phyloP scores from a whole-genome alignment of 495 filamentous ascomycete genomes.

The Penicillium ochrochloron region DNA sequence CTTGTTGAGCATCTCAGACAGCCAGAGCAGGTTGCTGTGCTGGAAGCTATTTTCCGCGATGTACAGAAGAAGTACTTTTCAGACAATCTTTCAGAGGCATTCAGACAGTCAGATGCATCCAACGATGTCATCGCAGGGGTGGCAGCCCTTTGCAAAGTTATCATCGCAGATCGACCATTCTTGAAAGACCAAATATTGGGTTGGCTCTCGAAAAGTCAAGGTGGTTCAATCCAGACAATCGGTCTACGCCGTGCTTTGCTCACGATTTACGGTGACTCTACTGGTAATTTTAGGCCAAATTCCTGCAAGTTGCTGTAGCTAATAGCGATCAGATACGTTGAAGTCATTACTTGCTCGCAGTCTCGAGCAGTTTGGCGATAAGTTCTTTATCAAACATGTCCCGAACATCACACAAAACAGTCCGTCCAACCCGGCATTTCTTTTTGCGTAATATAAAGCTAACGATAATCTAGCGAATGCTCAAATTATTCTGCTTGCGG shows the following conservation, averaged over 20 bases:
- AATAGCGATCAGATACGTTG: conserved; percentile 50
- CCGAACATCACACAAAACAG: conserved; percentile 86
- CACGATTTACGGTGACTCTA: conserved; percentile 58
- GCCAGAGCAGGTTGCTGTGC: conserved; percentile 61
- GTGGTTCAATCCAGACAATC: conserved; percentile 65
- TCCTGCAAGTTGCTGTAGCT: conserved; percentile 16
- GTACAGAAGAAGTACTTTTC: conserved; percentile 60
- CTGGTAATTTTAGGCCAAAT: conserved; percentile 39
- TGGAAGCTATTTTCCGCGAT: conserved; percentile 62
- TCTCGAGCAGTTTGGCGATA: conserved; percentile 78
- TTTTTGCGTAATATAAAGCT: conserved; percentile 19
- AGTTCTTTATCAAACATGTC: conserved; percentile 83
- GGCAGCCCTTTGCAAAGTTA: conserved; percentile 44
- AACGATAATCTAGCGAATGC: conserved; percentile 63
- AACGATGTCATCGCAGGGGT: conserved; percentile 38
- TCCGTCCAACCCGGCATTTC: conserved; percentile 34
- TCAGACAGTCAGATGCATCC: conserved; percentile 4
- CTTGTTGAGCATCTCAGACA: conserved; percentile 54
- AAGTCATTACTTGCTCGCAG: conserved; percentile 65
- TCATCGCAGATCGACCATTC: conserved; percentile 39
- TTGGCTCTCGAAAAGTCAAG: conserved; percentile 63
- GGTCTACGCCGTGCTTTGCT: conserved; percentile 70
- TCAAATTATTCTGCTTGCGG: conserved; percentile 76
- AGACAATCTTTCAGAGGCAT: conserved; percentile 17
- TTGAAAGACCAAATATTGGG: conserved; percentile 61